phyloP scores from a whole-genome alignment of 108 stramenopile species.

The Discostella pseudostelligera region DNA sequence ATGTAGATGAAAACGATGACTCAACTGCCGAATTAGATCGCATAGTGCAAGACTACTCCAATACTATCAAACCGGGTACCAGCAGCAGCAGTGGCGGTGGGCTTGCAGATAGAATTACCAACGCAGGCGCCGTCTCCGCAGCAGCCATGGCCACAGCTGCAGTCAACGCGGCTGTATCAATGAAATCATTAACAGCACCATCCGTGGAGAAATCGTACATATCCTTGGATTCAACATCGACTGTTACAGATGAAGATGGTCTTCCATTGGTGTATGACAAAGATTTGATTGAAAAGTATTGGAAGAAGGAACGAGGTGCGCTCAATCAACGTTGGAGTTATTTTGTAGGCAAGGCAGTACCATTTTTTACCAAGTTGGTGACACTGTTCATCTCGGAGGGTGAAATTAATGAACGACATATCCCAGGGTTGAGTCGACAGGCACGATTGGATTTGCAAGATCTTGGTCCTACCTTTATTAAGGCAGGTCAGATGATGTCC shows the following conservation, averaged over 20 bases:
- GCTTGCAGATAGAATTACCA: conserved; percentile 57
- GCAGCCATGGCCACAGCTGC: conserved; percentile 90
- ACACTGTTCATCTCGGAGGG: conserved; percentile 84
- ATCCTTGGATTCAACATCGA: conserved; percentile 50
- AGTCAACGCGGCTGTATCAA: conserved; percentile 88
- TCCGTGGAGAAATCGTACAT: conserved; percentile 76
- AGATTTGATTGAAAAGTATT: conserved; percentile 86
- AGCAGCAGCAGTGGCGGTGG: not conserved
- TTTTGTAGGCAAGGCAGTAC: conserved; percentile 89
- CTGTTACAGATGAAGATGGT: conserved; percentile 78
- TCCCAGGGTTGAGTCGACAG: conserved; percentile 75
- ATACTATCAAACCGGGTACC: too few species aligned
- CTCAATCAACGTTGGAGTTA: conserved; percentile 87
- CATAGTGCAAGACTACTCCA: conserved; percentile 6
- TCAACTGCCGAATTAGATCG: not conserved
- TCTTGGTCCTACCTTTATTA: conserved; percentile 91
- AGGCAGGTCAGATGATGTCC: conserved; percentile 81
- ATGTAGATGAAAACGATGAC: not conserved
- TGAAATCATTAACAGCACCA: conserved; percentile 80
- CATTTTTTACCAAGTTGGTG: conserved; percentile 76
- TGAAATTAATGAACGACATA: conserved; percentile 78
- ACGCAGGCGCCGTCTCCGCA: conserved; percentile 72
- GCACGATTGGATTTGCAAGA: conserved; percentile 90
- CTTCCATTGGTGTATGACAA: conserved; percentile 91
- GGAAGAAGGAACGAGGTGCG: conserved; percentile 87